Evolutionary conservation across 306 rosid genomes (phyloP), one percentile per base, ranked within the genome.

Genomic region (Medicago lupulina): DNA sequence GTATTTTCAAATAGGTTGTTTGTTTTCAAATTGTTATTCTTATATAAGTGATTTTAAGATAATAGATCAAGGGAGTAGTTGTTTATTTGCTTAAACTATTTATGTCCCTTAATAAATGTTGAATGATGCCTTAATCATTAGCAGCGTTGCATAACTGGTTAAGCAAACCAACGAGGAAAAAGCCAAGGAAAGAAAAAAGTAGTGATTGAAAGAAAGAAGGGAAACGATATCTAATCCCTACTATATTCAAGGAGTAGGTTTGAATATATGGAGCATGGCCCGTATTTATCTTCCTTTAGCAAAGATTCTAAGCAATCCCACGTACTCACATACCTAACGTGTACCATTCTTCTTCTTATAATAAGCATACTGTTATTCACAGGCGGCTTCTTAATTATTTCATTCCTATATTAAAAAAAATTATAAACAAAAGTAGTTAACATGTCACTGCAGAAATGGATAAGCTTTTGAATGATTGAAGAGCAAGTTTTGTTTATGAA

Each of bases 241-340:
- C 58, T 16, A 51, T 5, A 68, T 47, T 60, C 36, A 36, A 71
- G 73, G 67, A 71, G 55, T 41, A 23, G 81, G 78, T 81, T 55
- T 44, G 68, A 71, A 65, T 70, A 65, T 70, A 63, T 63, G 73
- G 54, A 50, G 72, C 21, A 60, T 25, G 60, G 54, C 8, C 5
- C 25, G 18, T 74, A 41, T 70, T 0, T 76, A 0, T 44, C 65
- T 57, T 64, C 36, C 25, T 57, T 71, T 23, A n/a, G 19, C 51
- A 60, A 9, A 58, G 64, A 58, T 58, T 58, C 64, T 58, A 58
- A 66, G 34, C 54, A 74, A 13, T 75, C 51, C 39, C 9, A 47
- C 14, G 71, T 60, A 76, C 58, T 69, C 67, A 68, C 38, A n/a
- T 65, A 74, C 76, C 80, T 74, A 74, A 80, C 65, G 12, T 67